Conservation (phyloP, 805 yeast species). For the Starmerella tilneyi region DNA sequence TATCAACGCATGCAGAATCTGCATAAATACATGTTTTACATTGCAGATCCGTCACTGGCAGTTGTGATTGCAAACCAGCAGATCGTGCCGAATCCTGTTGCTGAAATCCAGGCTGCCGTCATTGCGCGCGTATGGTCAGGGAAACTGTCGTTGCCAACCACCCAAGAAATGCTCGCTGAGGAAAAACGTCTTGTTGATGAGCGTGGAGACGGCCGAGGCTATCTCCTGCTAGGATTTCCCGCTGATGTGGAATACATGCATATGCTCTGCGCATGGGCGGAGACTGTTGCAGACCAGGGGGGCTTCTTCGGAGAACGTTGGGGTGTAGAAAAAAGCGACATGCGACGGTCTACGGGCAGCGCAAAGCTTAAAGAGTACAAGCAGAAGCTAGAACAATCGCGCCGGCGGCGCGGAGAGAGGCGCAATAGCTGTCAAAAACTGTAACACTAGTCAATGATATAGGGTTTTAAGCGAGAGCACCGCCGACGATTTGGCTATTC, state of each 20-base stretch:
- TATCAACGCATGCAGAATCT: constrained; percentile 43
- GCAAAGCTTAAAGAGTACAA: constrained; percentile 17
- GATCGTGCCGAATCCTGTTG: constrained; percentile 30
- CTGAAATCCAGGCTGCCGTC: constrained; percentile 53
- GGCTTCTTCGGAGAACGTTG: constrained; percentile 46
- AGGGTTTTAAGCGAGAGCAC: too few relatives aligned
- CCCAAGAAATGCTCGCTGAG: constrained; percentile 39
- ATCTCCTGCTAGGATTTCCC: constrained; percentile 48
- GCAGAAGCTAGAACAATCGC: constrained; percentile 14
- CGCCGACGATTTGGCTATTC: background rate
- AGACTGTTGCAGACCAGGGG: constrained; percentile 13
- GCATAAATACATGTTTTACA: constrained; percentile 51
- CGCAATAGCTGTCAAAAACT: background rate
- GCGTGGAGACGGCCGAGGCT: constrained; percentile 41
- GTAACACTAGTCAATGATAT: background rate
- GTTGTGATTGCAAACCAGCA: constrained; percentile 42
- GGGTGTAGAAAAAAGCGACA: constrained; percentile 34
- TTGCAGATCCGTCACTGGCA: constrained; percentile 53
- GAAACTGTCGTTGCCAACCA: constrained; percentile 41
- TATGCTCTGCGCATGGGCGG: constrained; percentile 32
- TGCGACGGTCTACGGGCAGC: constrained; percentile 16
- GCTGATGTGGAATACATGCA: constrained; percentile 51
- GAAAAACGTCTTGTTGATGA: constrained; percentile 33
- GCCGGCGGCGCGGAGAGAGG: background rate
- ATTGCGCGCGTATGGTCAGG: constrained; percentile 54